Evolutionary conservation across 1,284 basidiomycete species (phyloP), one percentile per base, ranked within the genome.

Genomic region (Cryptococcus sp.): DNA sequence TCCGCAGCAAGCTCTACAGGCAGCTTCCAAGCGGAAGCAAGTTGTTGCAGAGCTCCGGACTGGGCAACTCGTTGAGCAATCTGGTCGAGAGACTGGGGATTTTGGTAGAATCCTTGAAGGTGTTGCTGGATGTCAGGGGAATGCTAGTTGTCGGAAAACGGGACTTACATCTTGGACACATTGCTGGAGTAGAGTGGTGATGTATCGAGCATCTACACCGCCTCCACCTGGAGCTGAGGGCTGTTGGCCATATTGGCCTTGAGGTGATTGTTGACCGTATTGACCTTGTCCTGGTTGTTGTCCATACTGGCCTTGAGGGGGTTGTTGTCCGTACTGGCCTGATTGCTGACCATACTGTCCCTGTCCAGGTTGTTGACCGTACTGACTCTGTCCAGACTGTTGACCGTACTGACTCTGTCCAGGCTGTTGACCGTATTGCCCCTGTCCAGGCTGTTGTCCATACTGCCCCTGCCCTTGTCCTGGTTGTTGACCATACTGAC

Each of bases 1-100:
- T 78, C 76, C 24, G 66, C 62, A 2, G 76, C 76, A 36, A 78
- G 67, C 57, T 78, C 77, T 24, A 70, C 63, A 1, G 76, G 75
- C 22, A 78, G 64, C 37, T 71, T 61, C 76, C 76, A 78, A 40
- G 74, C 72, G 4, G 59, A 45, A 5, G 73, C 68, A 47, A 78
- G 67, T 50, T 63, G 63, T 23, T 69, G 57, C 1, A 78, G 59
- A 9, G 69, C 71, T 24, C 77, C 76, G 3, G 70, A 67, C 39
- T 67, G 63, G 2, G 66, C 67, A 28, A 78, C 70, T 23, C 67
- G 62, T 49, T 73, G 69, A 7, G 76, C 77, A 55, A 78, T 68
- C 31, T 54, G 67, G 52, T 76, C 70, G 45, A 76, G 58, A 5
- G 64, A 55, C 16, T 69, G 67, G 3, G 70, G 76, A 11, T 28